phyloP scores from a whole-genome alignment of 352 stramenopile genomes.

The Phytophthora fragariaefolia region DNA sequence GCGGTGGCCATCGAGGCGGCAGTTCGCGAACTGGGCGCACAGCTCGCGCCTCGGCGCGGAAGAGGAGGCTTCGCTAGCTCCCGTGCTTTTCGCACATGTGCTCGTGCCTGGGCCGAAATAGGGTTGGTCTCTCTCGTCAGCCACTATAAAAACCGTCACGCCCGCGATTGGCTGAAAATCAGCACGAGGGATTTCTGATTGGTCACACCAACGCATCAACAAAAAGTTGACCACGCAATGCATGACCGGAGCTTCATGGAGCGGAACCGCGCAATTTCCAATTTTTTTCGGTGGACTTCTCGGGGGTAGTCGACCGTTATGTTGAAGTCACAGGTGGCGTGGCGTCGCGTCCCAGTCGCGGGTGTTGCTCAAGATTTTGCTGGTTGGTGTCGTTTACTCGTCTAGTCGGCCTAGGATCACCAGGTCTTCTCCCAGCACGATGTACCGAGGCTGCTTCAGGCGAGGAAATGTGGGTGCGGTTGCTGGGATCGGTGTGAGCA shows the following conservation, averaged over 20 bases:
- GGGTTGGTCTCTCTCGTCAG: conserved; percentile 29
- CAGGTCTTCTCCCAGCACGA: conserved; percentile 51
- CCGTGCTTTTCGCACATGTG: conserved; percentile 34
- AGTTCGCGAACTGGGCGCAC: conserved; percentile 17
- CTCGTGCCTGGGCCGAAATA: conserved; percentile 22
- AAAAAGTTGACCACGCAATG: neutral
- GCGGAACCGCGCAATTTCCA: too few relatives aligned
- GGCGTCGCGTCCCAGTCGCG: too few relatives aligned
- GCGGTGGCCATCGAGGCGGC: conserved; percentile 7
- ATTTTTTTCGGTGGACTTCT: too few relatives aligned
- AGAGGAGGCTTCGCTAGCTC: conserved; percentile 22
- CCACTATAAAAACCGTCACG: conserved; percentile 30
- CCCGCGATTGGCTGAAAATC: conserved; percentile 35
- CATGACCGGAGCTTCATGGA: too few relatives aligned
- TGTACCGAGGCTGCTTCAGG: conserved; percentile 39
- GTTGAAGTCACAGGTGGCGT: too few relatives aligned
- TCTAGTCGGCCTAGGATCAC: conserved; percentile 52
- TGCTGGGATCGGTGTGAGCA: conserved; percentile 23
- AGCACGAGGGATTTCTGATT: conserved; percentile 5
- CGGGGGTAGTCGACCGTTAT: too few relatives aligned
- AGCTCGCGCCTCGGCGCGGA: conserved; percentile 15
- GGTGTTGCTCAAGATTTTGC: too few relatives aligned
- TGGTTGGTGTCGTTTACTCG: conserved; percentile 1
- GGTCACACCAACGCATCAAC: neutral
- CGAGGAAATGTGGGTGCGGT: conserved; percentile 35